Evolutionary conservation across 1,284 basidiomycete genomes (phyloP), one percentile per base, ranked within the genome.

Genomic region (Pseudozyma sp.): DNA sequence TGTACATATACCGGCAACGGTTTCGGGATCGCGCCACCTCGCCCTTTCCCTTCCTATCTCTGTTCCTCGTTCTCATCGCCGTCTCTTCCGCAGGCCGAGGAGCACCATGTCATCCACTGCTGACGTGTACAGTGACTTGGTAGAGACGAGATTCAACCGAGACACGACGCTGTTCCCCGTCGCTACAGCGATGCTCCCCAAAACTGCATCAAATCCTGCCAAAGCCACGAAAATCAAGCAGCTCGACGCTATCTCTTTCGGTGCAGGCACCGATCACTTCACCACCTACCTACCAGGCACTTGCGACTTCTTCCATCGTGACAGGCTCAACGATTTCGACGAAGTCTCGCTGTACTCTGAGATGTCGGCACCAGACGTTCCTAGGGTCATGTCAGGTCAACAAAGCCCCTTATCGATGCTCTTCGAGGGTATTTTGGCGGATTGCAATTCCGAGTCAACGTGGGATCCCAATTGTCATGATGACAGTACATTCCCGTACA

Each of bases 381-480:
- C 25, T 31, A 31, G 25, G 25, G 25, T 31, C 25, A 31, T 31
- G 25, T 31, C 25, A 31, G 25, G 16, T 18, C 40, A 21, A 40
- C 45, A n/a, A 21, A 56, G 57, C 19, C 68, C 68, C 5, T 50
- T 70, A 0, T 54, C 61, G 16, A 70, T 70, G 68, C 51, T 70
- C 14, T 70, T 53, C n/a, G 68, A 70, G 18, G 68, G 57, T 12
- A 58, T 70, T 16, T 9, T 70, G 3, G 68, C 68, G 19, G 62
- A 70, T 38, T 52, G 39, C 25, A 31, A 31, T 31, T 31, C 25
- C 25, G 25, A 31, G 25, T 31, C 25, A 31, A 31, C 25, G 25
- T 31, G 25, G 25, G 25, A 8, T 47, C 14, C 11, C 7, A 12
- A 36, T 10, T 19, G 43, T 43, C 8, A 19, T 2, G 50, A 47